Conservation (phyloP, 352 stramenopile genomes). For the Globisporangium splendens region DNA sequence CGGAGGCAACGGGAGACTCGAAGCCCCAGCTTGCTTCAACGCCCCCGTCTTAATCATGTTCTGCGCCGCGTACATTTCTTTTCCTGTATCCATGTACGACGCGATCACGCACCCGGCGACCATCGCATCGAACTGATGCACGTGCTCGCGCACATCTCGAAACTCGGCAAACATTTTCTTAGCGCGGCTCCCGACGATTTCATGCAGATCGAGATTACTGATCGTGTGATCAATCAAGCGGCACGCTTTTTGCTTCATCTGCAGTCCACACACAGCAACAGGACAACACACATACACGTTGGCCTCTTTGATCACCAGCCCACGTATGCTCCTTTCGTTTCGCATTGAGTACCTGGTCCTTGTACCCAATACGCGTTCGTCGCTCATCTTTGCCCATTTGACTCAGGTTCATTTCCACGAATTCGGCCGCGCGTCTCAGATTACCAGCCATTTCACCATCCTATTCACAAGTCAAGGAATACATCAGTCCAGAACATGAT, state of each 20-base stretch:
- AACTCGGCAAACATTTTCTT: slow-evolving; percentile 97
- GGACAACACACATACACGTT: slow-evolving; percentile 21
- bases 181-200: slow-evolving; percentile 92
- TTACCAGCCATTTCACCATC: slow-evolving; percentile 86
- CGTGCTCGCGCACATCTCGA: slow-evolving; percentile 93
- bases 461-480: slow-evolving; percentile 25
- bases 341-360: slow-evolving; percentile 90
- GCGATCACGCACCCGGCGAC: slow-evolving; percentile 87
- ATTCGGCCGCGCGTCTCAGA: slow-evolving; percentile 78
- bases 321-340: not conserved
- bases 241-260: slow-evolving; percentile 93
- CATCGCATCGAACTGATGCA: slow-evolving; percentile 94
- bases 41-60: slow-evolving; percentile 68
- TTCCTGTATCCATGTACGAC: slow-evolving; percentile 81
- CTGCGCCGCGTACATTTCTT: slow-evolving; percentile 85
- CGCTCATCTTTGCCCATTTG: slow-evolving; percentile 96
- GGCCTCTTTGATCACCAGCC: slow-evolving; percentile 15
- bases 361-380: slow-evolving; percentile 95
- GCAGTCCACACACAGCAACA: slow-evolving; percentile 19
- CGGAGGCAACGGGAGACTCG: slow-evolving; percentile 39
- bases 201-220: slow-evolving; percentile 93
- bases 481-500: slow-evolving; percentile 14
- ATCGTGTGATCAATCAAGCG: slow-evolving; percentile 90
- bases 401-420: slow-evolving; percentile 96
- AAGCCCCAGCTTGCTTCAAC: slow-evolving; percentile 44